A percentile compares a stretch with the other conserved stretches of the same genome.
phyloP scores from a whole-genome alignment of 345 rosid species.

The Bruguiera sexangula region DNA sequence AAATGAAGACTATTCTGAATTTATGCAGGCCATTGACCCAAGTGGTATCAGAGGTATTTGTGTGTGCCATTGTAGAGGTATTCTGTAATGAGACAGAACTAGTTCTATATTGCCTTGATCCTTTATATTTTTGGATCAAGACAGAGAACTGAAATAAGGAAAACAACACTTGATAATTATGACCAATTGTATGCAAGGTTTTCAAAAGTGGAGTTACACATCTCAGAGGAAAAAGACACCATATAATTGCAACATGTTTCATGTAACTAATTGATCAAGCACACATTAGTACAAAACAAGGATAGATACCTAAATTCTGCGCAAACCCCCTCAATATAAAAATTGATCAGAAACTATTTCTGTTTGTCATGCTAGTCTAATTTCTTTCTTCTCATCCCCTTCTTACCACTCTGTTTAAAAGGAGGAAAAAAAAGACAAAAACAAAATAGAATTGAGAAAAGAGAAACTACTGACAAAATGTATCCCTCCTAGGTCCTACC shows the following conservation, averaged over 20 bases:
- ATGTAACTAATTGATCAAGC: background rate
- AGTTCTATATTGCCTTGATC: no score
- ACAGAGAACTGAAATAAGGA: no score
- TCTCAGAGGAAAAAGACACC: background rate
- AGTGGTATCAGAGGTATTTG: no score
- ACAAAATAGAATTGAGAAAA: background rate
- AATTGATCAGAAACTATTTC: conserved; percentile 10
- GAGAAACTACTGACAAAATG: background rate
- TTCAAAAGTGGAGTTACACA: background rate
- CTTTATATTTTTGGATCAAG: no score
- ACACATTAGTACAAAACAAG: background rate
- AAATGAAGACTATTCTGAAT: no score
- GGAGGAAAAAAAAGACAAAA: conserved; percentile 1
- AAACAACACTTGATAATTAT: no score
- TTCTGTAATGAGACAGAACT: no score
- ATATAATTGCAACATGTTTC: background rate
- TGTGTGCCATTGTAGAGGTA: no score
- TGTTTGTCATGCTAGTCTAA: conserved; percentile 28
- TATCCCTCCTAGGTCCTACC: background rate
- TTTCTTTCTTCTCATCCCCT: conserved; percentile 22
- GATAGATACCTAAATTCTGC: conserved; percentile 5
- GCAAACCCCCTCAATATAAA: conserved; percentile 1
- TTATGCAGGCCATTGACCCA: no score
- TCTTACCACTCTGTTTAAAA: conserved; percentile 9
- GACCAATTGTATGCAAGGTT: no score